Conservation (phyloP, 768 basidiomycete species). For the Termitomyces eurrhizus region DNA sequence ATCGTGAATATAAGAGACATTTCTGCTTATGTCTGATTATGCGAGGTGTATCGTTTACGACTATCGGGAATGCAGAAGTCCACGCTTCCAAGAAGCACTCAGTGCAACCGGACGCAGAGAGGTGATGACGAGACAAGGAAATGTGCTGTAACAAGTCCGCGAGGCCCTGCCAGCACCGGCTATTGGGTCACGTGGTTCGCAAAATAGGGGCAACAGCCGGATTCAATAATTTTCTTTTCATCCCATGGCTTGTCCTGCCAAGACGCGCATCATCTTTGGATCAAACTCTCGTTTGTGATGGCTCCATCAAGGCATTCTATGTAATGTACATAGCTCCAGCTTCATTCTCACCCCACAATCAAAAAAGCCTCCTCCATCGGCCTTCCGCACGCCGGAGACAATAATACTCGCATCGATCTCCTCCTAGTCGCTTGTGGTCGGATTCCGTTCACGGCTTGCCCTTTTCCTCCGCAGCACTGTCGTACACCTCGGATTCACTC, state of each 20-base stretch:
- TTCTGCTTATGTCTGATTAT: conserved; percentile 10
- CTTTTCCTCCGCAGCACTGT: neutral
- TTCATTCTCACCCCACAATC: neutral
- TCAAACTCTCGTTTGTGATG: too few relatives aligned
- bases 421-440: neutral
- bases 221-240: neutral
- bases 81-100: conserved; percentile 12
- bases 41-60: conserved; percentile 7
- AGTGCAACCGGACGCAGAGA: conserved; percentile 9
- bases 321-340: neutral
- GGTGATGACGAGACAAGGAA: conserved; percentile 19
- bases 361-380: neutral
- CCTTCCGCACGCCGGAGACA: neutral
- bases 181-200: neutral
- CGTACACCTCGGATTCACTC: neutral
- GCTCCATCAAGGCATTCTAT: too few relatives aligned
- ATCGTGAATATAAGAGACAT: conserved; percentile 85
- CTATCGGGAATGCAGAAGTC: conserved; percentile 4
- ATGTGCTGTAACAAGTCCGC: conserved; percentile 4
- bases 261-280: neutral
- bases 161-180: conserved; percentile 1
- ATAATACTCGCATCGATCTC: neutral
- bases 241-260: neutral
- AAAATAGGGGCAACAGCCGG: neutral
- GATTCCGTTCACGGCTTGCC: neutral